Evolutionary conservation across 1,284 basidiomycete genomes (phyloP), one percentile per base, ranked within the genome.

Genomic region (Heterobasidion occidentale): DNA sequence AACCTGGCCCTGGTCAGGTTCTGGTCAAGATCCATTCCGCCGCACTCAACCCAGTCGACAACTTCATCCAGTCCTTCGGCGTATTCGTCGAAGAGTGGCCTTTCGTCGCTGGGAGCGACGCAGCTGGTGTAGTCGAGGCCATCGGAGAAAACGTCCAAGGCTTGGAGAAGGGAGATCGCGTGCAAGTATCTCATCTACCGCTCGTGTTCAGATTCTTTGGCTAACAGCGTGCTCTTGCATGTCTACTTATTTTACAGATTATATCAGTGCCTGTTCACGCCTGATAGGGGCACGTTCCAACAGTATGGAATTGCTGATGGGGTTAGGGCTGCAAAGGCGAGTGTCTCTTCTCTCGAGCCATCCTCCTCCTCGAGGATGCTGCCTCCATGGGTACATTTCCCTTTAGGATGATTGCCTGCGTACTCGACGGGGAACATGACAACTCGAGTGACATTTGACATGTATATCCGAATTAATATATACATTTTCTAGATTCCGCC

Each of bases 81-180:
- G 15, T 67, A 0, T 61, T 62, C 53, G 51, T 69, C 6, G 47
- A 65, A 1, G 56, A 65, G 5, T 78, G 70, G 57, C 77, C 78
- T 1, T 66, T 69, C 2, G 66, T 78, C 11, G 59, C 80, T 4
- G 84, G 83, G 12, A 65, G 63, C 17, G 79, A 81, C 61, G 73
- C 69, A 20, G 67, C 70, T 9, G 79, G 78, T 7, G 61, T 67
- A 0, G 71, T 80, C 36, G 71, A 71, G 17, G 64, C 67, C 33
- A 60, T 77, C 38, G 76, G 76, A 1, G 62, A 67, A n/a, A 70
- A 66, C 4, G 74, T 77, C 12, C 20, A 17, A 9, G 19, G 27
- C 14, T 9, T 52, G 17, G 12, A 47, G 44, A 52, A 52, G 19
- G 55, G 55, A 15, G 55, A 56, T 33, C 48, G 51, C 46, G 55